Evolutionary conservation across 192 early-diverging fungal species (phyloP), one percentile per base, ranked within the genome.

Genomic region (Linnemannia zychae): DNA sequence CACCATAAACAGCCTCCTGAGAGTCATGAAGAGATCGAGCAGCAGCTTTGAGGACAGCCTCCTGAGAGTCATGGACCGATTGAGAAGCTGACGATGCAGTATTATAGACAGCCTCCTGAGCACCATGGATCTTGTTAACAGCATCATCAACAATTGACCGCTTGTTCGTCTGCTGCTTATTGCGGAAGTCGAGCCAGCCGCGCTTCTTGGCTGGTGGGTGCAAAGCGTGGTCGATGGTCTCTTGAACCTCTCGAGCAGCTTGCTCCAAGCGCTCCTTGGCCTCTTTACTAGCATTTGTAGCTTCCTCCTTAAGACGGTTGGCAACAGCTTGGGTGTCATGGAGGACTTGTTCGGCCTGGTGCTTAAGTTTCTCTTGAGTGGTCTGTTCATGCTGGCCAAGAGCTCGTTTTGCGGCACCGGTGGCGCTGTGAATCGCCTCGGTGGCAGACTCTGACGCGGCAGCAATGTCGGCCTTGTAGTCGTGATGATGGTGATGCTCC

Each of bases 81-180:
- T 71, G 69, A 5, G 69, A 71, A 44, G 69, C 69, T 13, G 69
- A 71, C 9, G 38, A 28, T 3, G 46, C 69, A n/a, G 44, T 44
- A 46, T 71, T 40, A 15, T 46, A 28, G 0, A 71, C 69, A 13
- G 69, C 69, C 44, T 72, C 71, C 20, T 53, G 2, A 7, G 71
- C 71, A 36, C 36, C 28, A 3, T 72, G 50, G 33, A 72, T 53
- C 28, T 46, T 33, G 22, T 72, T 49, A 5, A 49, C 34, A 37
- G 49, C 48, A 15, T 72, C 31, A 7, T 72, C 48, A 28, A 49
- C 28, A 28, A 72, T 18, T 4, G 71, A 72, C 17, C 71, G 50
- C 33, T 53, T 72, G 15, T 71, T n/a, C 44, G 46, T 16, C 13
- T 7, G 12, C n/a, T 44, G 12, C 13, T 9, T 60, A 9, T 60